These are phyloP conservation scores for Straminergon stramineum DNA, from an alignment of 225 moss, liverwort and hornwort species.

Conservation along the genomic window DNA sequence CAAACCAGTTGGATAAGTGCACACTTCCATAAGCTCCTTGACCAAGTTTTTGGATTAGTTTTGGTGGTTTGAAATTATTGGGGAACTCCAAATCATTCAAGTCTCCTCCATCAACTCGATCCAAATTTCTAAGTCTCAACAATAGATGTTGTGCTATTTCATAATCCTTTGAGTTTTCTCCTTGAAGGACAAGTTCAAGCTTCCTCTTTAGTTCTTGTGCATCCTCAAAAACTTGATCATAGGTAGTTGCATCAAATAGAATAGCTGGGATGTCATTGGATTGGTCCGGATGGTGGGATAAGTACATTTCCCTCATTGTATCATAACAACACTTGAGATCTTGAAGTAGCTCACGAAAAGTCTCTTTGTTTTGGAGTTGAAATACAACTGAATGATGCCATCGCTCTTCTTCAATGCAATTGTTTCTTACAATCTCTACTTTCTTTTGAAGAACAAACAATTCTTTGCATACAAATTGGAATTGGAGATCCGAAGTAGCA, in stretches of 20 bases:
- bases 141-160: neutral
- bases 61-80: neutral
- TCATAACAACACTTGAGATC: neutral
- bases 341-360: neutral
- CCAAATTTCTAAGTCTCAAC: neutral
- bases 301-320: neutral
- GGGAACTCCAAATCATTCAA: neutral
- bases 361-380: neutral
- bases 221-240: neutral
- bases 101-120: neutral
- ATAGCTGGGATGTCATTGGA: rapidly evolving
- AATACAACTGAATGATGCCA: neutral
- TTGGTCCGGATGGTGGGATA: neutral
- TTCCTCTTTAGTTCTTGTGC: neutral
- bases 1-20: neutral
- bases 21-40: neutral
- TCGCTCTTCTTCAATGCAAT: neutral
- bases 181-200: neutral
- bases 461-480: neutral
- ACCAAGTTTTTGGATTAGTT: neutral
- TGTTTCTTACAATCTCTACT: rapidly evolving
- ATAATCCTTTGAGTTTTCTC: rapidly evolving
- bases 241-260: neutral
- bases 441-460: neutral
- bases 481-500: neutral